Conservation (phyloP, 768 basidiomycete genomes). For the Boletus vermiculosoides region DNA sequence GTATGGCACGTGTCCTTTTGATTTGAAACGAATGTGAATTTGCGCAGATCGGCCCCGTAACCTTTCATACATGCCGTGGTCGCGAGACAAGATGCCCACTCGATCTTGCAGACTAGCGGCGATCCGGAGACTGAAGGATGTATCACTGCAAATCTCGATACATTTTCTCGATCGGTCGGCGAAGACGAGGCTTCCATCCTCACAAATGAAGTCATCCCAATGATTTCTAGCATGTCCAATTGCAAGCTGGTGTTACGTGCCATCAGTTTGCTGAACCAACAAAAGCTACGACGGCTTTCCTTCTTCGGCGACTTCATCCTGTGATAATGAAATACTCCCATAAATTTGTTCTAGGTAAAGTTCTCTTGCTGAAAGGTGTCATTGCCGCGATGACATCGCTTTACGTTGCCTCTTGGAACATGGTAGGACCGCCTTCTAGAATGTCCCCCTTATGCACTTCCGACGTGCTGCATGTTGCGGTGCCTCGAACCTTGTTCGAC, state of each 20-base stretch:
- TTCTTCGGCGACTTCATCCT: slow-evolving; percentile 11
- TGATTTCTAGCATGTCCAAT: slow-evolving; percentile 6
- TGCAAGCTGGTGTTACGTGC: slow-evolving; percentile 2
- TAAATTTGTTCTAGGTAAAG: slow-evolving; percentile 1
- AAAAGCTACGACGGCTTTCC: background rate
- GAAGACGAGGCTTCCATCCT: slow-evolving; percentile 8
- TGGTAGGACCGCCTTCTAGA: slow-evolving; percentile 5
- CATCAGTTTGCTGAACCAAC: background rate
- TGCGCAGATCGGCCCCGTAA: slow-evolving; percentile 17
- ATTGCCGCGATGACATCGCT: slow-evolving; percentile 9
- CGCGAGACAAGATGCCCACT: slow-evolving; percentile 5
- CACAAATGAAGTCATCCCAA: slow-evolving; percentile 18
- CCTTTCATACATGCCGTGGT: slow-evolving; percentile 11
- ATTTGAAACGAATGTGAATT: slow-evolving; percentile 5
- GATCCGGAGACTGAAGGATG: slow-evolving; percentile 15
- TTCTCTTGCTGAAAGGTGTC: slow-evolving; percentile 1
- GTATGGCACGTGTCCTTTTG: background rate
- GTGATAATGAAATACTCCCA: slow-evolving; percentile 11
- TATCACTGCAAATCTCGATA: slow-evolving; percentile 19
- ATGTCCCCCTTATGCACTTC: slow-evolving; percentile 14
- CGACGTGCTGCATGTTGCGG: slow-evolving; percentile 11
- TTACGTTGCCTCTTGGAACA: slow-evolving; percentile 12
- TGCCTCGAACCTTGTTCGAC: slow-evolving; percentile 14
- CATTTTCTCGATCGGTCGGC: slow-evolving; percentile 18
- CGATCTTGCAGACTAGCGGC: slow-evolving; percentile 9